Base-by-base conservation (phyloP, 2,329 filamentous ascomycete genomes). In the Huntiella omanensis region DNA sequence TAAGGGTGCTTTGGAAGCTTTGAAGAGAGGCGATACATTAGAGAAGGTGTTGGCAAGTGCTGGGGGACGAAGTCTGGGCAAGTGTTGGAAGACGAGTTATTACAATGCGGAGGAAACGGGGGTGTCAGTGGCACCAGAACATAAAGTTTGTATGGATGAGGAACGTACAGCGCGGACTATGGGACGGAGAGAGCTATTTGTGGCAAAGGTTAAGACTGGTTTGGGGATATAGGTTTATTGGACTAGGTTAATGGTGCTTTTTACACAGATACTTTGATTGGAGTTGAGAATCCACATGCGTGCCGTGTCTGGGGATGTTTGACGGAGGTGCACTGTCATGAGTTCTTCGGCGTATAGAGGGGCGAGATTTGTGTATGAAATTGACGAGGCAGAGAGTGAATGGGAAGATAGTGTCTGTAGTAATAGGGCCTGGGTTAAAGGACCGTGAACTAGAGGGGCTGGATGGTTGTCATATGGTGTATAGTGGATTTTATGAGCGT, bases 401-500 rank as follows among this genome's bases (percentile, higher is more conserved):
- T 40, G 17, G 28, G 11, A n/a, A 16, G 40, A 17, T n/a, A 33
- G n/a, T 5, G 40, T 42, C 33, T 53, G 72, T 33, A 93, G 67
- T 67, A 95, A 77, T 4, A 96, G 65, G 0, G 80, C 78, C 36
- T 92, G 69, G 1, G 75, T 77, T 46, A 98, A 65, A 1, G 91
- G 88, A 0, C 91, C 91, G 56, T 96, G 91, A 47, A 96, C 83
- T 12, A 96, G 69, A 19, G 85, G 66, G 50, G 77, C 73, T 4
- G 69, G 69, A 58, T 92, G 78, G 8, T 82, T 82, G 60, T 96
- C 91, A 10, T 77, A 65, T 35, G 70, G 70, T 44, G 77, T 77
- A 61, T 84, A 92, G 62, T 98, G 91, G 54, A 98, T 95, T 12
- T 72, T 69, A 61, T 98, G 91, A 1, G 85, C 84, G 60, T 98